These are phyloP conservation scores for Neurospora sublineolata DNA, from an alignment of 495 filamentous ascomycete species.

Conservation along the genomic window DNA sequence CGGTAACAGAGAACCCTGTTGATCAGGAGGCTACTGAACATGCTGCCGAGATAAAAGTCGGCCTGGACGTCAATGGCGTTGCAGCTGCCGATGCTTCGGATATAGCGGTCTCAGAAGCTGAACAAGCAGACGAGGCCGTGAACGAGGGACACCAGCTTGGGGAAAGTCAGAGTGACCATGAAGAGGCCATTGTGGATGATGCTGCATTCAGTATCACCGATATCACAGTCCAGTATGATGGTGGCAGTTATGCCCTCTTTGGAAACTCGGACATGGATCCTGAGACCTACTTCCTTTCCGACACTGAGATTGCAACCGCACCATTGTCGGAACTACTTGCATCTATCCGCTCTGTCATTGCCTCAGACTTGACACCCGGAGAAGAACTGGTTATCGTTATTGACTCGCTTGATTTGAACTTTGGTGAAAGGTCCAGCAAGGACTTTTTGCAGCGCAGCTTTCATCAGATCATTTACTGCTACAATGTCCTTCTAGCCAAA, in stretches of 20 bases:
- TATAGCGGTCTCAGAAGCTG: neutral
- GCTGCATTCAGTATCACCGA: constrained; percentile 23
- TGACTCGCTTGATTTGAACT: constrained; percentile 53
- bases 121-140: neutral
- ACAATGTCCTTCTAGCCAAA: constrained; percentile 6
- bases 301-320: constrained; percentile 47
- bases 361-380: constrained; percentile 50
- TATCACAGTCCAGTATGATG: constrained; percentile 52
- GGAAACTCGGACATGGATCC: constrained; percentile 52
- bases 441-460: constrained; percentile 19
- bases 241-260: constrained; percentile 59
- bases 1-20: neutral
- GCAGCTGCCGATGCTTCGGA: neutral
- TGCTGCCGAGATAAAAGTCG: neutral
- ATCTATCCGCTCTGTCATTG: constrained; percentile 54
- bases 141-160: neutral
- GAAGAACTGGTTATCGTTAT: constrained; percentile 62
- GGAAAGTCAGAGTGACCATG: constrained; percentile 3
- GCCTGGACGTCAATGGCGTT: neutral
- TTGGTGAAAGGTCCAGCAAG: constrained; percentile 43
- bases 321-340: constrained; percentile 49
- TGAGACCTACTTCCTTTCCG: constrained; percentile 62
- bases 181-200: constrained; percentile 4
- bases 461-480: constrained; percentile 35
- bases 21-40: neutral